Conservation (phyloP, 192 early-diverging fungal genomes). For the Powellomyces hirtus region DNA sequence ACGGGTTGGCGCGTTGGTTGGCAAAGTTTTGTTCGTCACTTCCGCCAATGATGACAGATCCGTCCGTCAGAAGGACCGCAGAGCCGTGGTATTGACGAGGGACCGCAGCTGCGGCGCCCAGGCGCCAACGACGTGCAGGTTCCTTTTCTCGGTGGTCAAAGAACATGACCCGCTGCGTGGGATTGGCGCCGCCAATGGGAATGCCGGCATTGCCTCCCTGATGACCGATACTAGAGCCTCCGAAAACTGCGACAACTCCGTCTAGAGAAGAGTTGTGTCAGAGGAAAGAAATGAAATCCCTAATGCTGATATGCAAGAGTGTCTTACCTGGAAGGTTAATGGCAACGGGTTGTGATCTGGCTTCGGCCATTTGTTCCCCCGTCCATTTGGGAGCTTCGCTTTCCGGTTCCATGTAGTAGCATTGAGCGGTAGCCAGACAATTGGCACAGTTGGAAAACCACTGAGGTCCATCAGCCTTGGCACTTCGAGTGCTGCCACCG, state of each 20-base stretch:
- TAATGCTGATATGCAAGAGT: too few species aligned
- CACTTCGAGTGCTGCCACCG: slow-evolving; percentile 30
- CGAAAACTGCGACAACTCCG: slow-evolving; percentile 13
- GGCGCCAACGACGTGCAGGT: slow-evolving; percentile 14
- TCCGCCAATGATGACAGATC: slow-evolving; percentile 41
- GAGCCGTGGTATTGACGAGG: slow-evolving; percentile 30
- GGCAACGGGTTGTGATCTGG: slow-evolving; percentile 7
- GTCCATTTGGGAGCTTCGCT: slow-evolving; percentile 18
- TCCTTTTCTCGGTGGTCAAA: slow-evolving; percentile 23
- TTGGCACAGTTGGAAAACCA: slow-evolving; percentile 22
- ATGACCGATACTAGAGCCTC: slow-evolving; percentile 14
- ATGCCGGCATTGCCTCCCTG: slow-evolving; percentile 29
- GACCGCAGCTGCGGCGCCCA: slow-evolving; percentile 19
- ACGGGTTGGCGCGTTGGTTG: slow-evolving; percentile 21
- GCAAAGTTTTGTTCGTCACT: slow-evolving; percentile 44
- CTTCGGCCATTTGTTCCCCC: slow-evolving; percentile 20
- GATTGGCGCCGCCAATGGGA: slow-evolving; percentile 10
- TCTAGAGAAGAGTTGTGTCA: slow-evolving; percentile 9
- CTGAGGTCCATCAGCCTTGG: slow-evolving; percentile 1
- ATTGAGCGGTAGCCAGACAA: slow-evolving; percentile 14
- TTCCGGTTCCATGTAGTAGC: slow-evolving; percentile 33
- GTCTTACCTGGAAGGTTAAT: slow-evolving; percentile 26
- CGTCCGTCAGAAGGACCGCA: slow-evolving; percentile 39
- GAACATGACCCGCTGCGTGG: slow-evolving; percentile 33
- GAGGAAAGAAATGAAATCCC: too few species aligned